A percentile compares a stretch with the other conserved stretches of the same genome.
These are phyloP conservation scores for Lichtheimia corymbifera DNA, from an alignment of 371 early-diverging fungal species.

Conservation along the genomic window DNA sequence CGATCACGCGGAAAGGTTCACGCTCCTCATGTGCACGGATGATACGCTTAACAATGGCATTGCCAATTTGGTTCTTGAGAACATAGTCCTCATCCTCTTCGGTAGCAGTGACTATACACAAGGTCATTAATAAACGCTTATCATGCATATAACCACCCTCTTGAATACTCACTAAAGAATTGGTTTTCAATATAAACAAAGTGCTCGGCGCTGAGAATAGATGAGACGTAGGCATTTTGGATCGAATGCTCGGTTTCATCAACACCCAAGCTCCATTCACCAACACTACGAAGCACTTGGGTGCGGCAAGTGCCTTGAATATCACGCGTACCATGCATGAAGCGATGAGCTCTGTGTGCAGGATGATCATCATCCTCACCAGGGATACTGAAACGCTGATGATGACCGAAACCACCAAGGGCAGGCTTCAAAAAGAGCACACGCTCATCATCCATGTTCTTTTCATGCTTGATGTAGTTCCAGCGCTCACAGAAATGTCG, in stretches of 20 bases:
- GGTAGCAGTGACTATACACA: conserved; percentile 59
- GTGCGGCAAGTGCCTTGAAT: conserved; percentile 55
- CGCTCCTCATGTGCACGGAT: conserved; percentile 66
- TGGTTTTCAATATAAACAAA: conserved; percentile 97
- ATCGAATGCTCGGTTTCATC: conserved; percentile 69
- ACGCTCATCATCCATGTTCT: conserved; percentile 36
- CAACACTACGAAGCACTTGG: conserved; percentile 73
- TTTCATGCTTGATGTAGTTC: conserved; percentile 80
- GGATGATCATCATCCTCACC: conserved; percentile 11
- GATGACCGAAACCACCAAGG: conserved; percentile 38
- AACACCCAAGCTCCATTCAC: conserved; percentile 71
- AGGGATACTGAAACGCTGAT: conserved; percentile 35
- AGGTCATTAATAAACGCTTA: not conserved
- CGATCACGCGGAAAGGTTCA: conserved; percentile 79
- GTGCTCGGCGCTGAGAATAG: conserved; percentile 75
- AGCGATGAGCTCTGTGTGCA: conserved; percentile 30
- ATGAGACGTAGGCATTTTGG: conserved; percentile 77
- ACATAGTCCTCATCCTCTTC: conserved; percentile 46
- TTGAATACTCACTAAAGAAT: conserved; percentile 78
- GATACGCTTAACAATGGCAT: conserved; percentile 81
- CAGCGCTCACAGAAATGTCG: conserved; percentile 92
- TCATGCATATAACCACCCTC: not conserved
- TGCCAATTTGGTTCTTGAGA: conserved; percentile 77
- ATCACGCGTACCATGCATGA: conserved; percentile 27
- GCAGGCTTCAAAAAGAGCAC: conserved; percentile 49